These are phyloP conservation scores for Sporothrix sp. DNA, from an alignment of 2,329 filamentous ascomycete genomes.

Conservation along the genomic window DNA sequence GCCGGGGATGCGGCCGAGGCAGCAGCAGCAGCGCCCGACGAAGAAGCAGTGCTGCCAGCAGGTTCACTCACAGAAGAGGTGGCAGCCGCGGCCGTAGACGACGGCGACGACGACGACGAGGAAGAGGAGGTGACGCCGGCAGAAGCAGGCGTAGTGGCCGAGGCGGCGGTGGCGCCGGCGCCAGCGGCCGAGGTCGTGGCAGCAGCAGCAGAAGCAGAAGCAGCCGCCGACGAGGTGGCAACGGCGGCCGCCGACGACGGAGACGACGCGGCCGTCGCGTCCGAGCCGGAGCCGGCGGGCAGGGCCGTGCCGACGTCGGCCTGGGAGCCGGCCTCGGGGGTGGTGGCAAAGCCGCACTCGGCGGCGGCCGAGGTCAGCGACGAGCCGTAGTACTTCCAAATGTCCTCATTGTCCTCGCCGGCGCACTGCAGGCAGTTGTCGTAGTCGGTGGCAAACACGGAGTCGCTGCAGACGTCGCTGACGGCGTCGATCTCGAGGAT, in stretches of 20 bases:
- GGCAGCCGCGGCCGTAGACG: too few species aligned
- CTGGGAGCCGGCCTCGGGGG: conserved; percentile 18
- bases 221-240: background rate
- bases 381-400: conserved; percentile 33
- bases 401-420: conserved; percentile 30
- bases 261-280: too few species aligned
- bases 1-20: background rate
- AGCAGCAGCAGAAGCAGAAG: conserved; percentile 6
- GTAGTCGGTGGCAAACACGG: conserved; percentile 31
- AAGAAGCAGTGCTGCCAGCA: background rate
- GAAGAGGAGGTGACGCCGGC: background rate
- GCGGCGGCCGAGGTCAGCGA: conserved; percentile 24
- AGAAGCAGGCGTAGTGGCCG: background rate
- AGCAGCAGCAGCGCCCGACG: background rate
- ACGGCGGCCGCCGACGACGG: background rate
- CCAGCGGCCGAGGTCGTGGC: conserved; percentile 2
- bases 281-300: background rate
- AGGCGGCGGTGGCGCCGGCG: background rate
- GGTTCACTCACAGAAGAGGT: background rate
- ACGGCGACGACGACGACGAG: too few species aligned
- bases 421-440: conserved; percentile 31
- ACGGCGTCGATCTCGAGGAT: conserved; percentile 25
- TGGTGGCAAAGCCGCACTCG: conserved; percentile 22
- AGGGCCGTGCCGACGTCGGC: conserved; percentile 1
- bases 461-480: conserved; percentile 27